These are phyloP conservation scores for Linnemannia schmuckeri DNA, from an alignment of 192 early-diverging fungal species.

Conservation along the genomic window DNA sequence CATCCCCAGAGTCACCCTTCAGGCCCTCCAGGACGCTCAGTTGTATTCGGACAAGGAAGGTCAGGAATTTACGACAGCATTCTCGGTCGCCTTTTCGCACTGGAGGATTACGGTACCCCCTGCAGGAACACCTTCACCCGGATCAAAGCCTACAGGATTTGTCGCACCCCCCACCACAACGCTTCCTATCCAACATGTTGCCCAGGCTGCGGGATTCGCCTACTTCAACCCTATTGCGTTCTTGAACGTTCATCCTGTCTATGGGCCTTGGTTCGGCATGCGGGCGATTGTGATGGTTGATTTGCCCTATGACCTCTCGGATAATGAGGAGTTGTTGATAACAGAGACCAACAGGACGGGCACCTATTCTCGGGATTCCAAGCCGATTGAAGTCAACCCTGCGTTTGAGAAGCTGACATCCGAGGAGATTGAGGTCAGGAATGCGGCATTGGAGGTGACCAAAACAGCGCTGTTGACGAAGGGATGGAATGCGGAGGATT, in stretches of 20 bases:
- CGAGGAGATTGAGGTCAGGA: slow-evolving; percentile 22
- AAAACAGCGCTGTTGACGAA: slow-evolving; percentile 41
- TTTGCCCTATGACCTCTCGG: slow-evolving; percentile 44
- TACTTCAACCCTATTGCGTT: slow-evolving; percentile 47
- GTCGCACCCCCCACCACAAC: slow-evolving; percentile 30
- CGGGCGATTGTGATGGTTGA: slow-evolving; percentile 46
- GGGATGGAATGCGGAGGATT: slow-evolving; percentile 43
- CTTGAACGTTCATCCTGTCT: slow-evolving; percentile 50
- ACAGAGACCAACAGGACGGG: slow-evolving; percentile 30
- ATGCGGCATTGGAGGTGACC: slow-evolving; percentile 35
- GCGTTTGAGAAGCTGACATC: slow-evolving; percentile 22
- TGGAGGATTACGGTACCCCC: slow-evolving; percentile 42
- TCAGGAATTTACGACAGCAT: slow-evolving; percentile 24
- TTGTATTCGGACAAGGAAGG: slow-evolving; percentile 37
- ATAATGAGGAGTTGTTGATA: slow-evolving; percentile 40
- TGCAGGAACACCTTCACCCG: slow-evolving; percentile 43
- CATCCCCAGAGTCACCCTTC: slow-evolving; percentile 39
- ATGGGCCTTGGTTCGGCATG: slow-evolving; percentile 55
- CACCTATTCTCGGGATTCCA: slow-evolving; percentile 40
- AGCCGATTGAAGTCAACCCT: slow-evolving; percentile 42
- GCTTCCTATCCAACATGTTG: slow-evolving; percentile 47
- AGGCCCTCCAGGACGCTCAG: slow-evolving; percentile 41
- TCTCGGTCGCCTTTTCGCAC: slow-evolving; percentile 51
- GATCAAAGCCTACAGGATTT: slow-evolving; percentile 50
- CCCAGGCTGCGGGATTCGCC: slow-evolving; percentile 51